Evolutionary conservation across 495 filamentous ascomycete genomes (phyloP).

Genomic region (Hypoxylon intermedium): DNA sequence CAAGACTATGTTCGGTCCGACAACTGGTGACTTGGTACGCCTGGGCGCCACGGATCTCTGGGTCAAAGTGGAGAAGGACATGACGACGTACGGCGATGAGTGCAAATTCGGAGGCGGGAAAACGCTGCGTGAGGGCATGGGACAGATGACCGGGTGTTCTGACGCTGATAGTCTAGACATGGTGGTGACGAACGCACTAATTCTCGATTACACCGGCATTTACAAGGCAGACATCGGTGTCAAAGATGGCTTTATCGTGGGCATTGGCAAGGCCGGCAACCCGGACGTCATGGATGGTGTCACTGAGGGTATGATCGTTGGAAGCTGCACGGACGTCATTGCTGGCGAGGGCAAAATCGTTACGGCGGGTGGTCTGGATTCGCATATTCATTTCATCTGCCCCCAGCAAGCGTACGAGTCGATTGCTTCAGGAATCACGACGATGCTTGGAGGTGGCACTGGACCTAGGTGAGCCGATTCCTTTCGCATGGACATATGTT

Average conservation of each 20-base stretch:
- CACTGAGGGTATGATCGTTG: slow-evolving; percentile 77
- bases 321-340: slow-evolving; percentile 93
- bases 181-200: slow-evolving; percentile 89
- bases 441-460: slow-evolving; percentile 90
- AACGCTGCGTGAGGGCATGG: slow-evolving; percentile 95
- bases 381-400: slow-evolving; percentile 96
- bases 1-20: slow-evolving; percentile 89
- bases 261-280: slow-evolving; percentile 95
- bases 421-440: slow-evolving; percentile 86
- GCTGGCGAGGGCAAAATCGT: slow-evolving; percentile 93
- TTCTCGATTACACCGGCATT: slow-evolving; percentile 92
- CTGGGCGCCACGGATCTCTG: slow-evolving; percentile 88
- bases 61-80: slow-evolving; percentile 90
- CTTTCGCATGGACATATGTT: too few relatives aligned
- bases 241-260: slow-evolving; percentile 85
- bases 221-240: slow-evolving; percentile 98
- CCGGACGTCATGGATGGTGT: slow-evolving; percentile 96
- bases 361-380: slow-evolving; percentile 90
- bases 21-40: slow-evolving; percentile 81
- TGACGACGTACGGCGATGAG: slow-evolving; percentile 87
- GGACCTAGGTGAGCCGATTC: slow-evolving; percentile 70
- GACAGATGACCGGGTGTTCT: slow-evolving; percentile 79
- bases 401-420: slow-evolving; percentile 92
- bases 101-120: slow-evolving; percentile 97
- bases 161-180: slow-evolving; percentile 80